Conservation (phyloP, 768 basidiomycete genomes). For the Rhizopogon salebrosus region DNA sequence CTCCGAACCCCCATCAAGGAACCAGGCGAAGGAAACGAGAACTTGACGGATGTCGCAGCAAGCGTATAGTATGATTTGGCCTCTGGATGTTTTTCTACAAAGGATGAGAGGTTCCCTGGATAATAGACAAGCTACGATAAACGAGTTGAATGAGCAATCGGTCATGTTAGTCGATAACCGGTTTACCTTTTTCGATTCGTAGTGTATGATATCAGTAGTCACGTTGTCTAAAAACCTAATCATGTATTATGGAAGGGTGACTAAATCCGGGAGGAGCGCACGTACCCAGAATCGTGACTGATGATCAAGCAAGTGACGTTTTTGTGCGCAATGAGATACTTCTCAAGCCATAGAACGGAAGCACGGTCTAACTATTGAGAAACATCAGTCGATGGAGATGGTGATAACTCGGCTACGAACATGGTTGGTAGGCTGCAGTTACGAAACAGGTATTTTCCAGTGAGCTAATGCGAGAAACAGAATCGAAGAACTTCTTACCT, state of each 20-base stretch:
- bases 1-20: conserved; percentile 96
- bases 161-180: conserved; percentile 10
- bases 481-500: conserved; percentile 38
- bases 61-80: conserved; percentile 97
- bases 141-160: conserved; percentile 11
- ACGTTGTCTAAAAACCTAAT: conserved; percentile 87
- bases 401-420: conserved; percentile 40
- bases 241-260: conserved; percentile 6
- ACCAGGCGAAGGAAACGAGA: conserved; percentile 93
- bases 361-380: conserved; percentile 61
- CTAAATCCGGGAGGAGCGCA: conserved; percentile 8
- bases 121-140: conserved; percentile 78
- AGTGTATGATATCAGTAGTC: conserved; percentile 96
- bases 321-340: conserved; percentile 76
- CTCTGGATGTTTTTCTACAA: conserved; percentile 87
- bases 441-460: conserved; percentile 11
- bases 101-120: conserved; percentile 84
- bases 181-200: conserved; percentile 83
- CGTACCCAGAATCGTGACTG: conserved; percentile 93
- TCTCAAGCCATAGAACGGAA: conserved; percentile 89
- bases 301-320: conserved; percentile 89
- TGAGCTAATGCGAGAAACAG: conserved; percentile 2
- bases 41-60: conserved; percentile 88
- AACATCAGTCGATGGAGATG: conserved; percentile 11
- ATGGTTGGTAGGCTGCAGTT: conserved; percentile 80